Conservation (phyloP, 2,329 filamentous ascomycete genomes). For the Colletotrichum musicola region DNA sequence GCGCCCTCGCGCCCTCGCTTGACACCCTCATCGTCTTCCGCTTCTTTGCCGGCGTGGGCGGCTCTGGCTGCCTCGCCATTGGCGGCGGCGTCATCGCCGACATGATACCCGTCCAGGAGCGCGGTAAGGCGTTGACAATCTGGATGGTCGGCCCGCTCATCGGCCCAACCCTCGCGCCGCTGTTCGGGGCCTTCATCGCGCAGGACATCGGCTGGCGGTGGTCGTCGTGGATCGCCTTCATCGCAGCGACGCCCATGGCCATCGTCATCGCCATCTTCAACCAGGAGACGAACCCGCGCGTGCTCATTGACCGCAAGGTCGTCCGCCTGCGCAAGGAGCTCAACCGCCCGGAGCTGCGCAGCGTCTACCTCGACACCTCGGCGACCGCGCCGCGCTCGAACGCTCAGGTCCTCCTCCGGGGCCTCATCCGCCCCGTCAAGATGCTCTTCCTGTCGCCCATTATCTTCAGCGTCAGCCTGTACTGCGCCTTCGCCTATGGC, state of each 20-base stretch:
- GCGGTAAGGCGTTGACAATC: constrained; percentile 62
- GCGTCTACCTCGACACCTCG: constrained; percentile 30
- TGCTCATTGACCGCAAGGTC: constrained; percentile 65
- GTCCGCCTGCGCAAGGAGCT: constrained; percentile 59
- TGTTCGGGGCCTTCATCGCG: constrained; percentile 63
- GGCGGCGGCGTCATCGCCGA: constrained; percentile 69
- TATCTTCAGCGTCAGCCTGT: constrained; percentile 60
- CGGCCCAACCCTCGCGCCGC: constrained; percentile 59
- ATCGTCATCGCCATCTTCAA: constrained; percentile 55
- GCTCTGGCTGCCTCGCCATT: constrained; percentile 66
- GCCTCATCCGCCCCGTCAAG: constrained; percentile 64
- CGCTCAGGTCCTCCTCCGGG: constrained; percentile 50
- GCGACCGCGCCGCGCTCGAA: constrained; percentile 49
- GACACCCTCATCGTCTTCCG: constrained; percentile 69
- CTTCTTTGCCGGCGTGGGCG: constrained; percentile 70
- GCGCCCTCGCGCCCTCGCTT: constrained; percentile 69
- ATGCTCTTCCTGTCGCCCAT: constrained; percentile 64
- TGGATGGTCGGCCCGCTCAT: constrained; percentile 60
- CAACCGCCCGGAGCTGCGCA: constrained; percentile 53
- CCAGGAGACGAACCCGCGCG: constrained; percentile 60
- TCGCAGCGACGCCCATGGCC: constrained; percentile 53
- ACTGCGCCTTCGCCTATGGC: constrained; percentile 65
- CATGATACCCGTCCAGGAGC: constrained; percentile 60
- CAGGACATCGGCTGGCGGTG: constrained; percentile 65
- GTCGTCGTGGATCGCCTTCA: constrained; percentile 66